Evolutionary conservation across 1,139 yeast species (phyloP).

Genomic region (Wickerhamiella infanticola): DNA sequence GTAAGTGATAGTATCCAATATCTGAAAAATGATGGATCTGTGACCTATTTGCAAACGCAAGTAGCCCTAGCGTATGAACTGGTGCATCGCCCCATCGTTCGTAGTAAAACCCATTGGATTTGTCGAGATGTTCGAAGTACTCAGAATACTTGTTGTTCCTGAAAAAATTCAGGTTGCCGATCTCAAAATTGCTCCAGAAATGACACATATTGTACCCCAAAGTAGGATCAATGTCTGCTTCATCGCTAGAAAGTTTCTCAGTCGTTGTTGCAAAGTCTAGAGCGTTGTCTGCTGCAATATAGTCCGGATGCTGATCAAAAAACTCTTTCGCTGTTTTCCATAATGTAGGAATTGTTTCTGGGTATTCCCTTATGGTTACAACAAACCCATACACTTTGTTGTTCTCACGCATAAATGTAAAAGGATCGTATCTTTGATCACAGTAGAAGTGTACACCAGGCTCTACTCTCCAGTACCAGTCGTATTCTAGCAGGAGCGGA

Average conservation of each 20-base stretch:
- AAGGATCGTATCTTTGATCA: slow-evolving; percentile 59
- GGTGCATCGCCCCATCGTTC: slow-evolving; percentile 98
- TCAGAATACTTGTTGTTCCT: slow-evolving; percentile 51
- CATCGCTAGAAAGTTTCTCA: slow-evolving; percentile 19
- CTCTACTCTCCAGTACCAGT: slow-evolving; percentile 89
- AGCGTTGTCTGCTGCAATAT: slow-evolving; percentile 53
- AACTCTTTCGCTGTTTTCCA: slow-evolving; percentile 58
- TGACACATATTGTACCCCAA: slow-evolving; percentile 63
- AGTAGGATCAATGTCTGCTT: slow-evolving; percentile 25
- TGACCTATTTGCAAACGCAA: slow-evolving; percentile 47
- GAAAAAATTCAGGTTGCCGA: slow-evolving; percentile 67
- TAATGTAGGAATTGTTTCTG: slow-evolving; percentile 68
- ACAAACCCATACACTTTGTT: slow-evolving; percentile 78
- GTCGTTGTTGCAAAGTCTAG: slow-evolving; percentile 54
- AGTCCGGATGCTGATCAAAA: slow-evolving; percentile 48
- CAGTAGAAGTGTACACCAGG: slow-evolving; percentile 80
- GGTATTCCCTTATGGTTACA: slow-evolving; percentile 60
- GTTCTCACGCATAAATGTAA: slow-evolving; percentile 54
- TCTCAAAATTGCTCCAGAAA: slow-evolving; percentile 92
- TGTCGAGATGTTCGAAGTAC: slow-evolving; percentile 56
- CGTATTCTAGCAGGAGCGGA: slow-evolving; percentile 45
- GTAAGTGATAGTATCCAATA: slow-evolving; percentile 71
- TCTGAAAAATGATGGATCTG: slow-evolving; percentile 83
- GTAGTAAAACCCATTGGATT: slow-evolving; percentile 72
- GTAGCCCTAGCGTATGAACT: slow-evolving; percentile 68